These are phyloP conservation scores for Exophiala spinifera DNA, from an alignment of 2,329 filamentous ascomycete genomes.

Conservation along the genomic window DNA sequence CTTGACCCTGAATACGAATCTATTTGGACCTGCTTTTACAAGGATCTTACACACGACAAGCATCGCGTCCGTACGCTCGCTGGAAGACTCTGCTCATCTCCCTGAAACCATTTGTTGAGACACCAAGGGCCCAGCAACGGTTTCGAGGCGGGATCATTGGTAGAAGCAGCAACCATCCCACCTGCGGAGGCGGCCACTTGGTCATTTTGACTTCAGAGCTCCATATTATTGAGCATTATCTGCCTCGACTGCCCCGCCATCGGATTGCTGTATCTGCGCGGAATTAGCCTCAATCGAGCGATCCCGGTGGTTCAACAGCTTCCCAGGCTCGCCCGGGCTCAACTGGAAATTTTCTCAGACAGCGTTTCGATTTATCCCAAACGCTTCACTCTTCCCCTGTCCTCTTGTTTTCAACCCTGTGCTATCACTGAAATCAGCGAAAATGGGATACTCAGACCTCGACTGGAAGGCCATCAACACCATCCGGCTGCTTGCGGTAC, in stretches of 20 bases:
- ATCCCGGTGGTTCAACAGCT: slow-evolving; percentile 16
- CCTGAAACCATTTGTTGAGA: not conserved
- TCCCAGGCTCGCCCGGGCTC: not conserved
- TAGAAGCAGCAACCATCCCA: not conserved
- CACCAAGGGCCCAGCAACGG: not conserved
- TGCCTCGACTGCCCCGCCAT: slow-evolving; percentile 9
- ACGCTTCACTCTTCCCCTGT: not conserved
- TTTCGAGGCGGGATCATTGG: not conserved
- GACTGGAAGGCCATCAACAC: slow-evolving; percentile 96
- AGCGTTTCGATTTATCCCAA: slow-evolving; percentile 5
- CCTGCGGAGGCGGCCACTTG: not conserved
- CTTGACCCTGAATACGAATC: no score
- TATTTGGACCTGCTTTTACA: no score
- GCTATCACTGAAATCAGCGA: slow-evolving; percentile 35
- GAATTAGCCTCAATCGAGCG: slow-evolving; percentile 23
- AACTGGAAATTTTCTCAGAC: slow-evolving; percentile 16
- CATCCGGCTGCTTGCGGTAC: slow-evolving; percentile 91
- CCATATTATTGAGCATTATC: not conserved
- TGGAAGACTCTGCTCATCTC: not conserved
- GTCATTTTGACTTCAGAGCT: not conserved
- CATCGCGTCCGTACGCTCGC: no score
- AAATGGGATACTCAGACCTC: slow-evolving; percentile 83
- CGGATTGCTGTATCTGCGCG: not conserved
- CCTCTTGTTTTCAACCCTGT: slow-evolving; percentile 1
- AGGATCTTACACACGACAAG: no score